Evolutionary conservation across 2,329 filamentous ascomycete genomes (phyloP), one percentile per base, ranked within the genome.

Genomic region (Fusarium sp.): DNA sequence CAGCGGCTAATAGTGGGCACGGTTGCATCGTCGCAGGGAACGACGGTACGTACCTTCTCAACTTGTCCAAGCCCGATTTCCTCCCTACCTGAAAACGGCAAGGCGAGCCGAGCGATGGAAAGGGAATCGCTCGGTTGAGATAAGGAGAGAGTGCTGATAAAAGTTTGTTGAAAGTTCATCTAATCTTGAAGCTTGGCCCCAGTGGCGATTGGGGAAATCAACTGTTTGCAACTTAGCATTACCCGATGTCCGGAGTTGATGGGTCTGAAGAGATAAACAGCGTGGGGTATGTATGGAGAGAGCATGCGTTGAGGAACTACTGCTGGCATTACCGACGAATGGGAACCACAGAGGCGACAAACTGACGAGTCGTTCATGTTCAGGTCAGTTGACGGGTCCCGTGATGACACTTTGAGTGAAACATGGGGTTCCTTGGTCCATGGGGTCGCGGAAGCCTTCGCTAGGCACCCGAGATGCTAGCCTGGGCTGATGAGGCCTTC

Each of bases 1-100:
- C 61, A 74, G 71, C 71, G 71, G 71, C 35, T 73, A 73, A 73
- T 20, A 72, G 71, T 73, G 71, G 71, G 54, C 22, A 65, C 33
- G 45, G 33, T 40, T 60, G 32, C 52, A 73, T 65, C 64, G 43
- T 61, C 38, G 22, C 32, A 15, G 32, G 35, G 22, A 27, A 25
- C 35, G 15, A 15, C 9, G 43, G 32, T 50, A 52, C 59, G 59
- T 62, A 62, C 59, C 43, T 50, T 15, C 59, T 43, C 25, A 8
- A 50, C 38, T 50, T 35, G 37, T 35, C 27, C 40, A 50, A 50
- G 45, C 27, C 45, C 50, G 37, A 9, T 33, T 45, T 56, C 7
- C 40, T 57, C 30, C 37, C 43, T 57, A 56, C 47, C 68, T 74
- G 71, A 69, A 74, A 74, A 40, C 71, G 65, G 71, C n/a, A 69